Evolutionary conservation across 2,329 filamentous ascomycete genomes (phyloP).

Genomic region (Lachnellula suecica): DNA sequence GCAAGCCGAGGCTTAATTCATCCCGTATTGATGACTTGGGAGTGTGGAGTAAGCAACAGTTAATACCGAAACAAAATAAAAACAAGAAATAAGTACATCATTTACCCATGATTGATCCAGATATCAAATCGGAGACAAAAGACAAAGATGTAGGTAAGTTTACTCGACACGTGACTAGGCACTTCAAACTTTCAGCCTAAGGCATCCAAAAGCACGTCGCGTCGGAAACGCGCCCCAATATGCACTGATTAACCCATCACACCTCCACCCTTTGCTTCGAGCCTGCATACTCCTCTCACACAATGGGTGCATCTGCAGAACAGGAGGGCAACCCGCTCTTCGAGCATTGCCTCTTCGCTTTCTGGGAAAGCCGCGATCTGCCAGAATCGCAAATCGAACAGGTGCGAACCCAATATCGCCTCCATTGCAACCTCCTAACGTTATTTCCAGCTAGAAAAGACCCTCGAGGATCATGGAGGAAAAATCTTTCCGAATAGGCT

Average conservation of each 20-base stretch:
- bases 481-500: constrained; percentile 38
- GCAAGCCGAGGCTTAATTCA: constrained; percentile 3
- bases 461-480: constrained; percentile 33
- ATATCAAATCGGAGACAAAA: too few relatives aligned
- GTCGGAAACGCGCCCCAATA: too few relatives aligned
- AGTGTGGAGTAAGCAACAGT: background rate
- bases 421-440: background rate
- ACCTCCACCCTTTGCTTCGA: background rate
- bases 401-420: constrained; percentile 14
- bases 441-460: constrained; percentile 19
- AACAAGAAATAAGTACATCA: too few relatives aligned
- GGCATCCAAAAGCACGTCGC: too few relatives aligned
- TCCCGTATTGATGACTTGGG: background rate
- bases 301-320: constrained; percentile 12
- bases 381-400: constrained; percentile 8
- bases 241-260: too few relatives aligned
- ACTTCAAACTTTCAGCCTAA: too few relatives aligned
- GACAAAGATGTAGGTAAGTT: too few relatives aligned
- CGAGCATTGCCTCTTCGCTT: constrained; percentile 27
- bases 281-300: background rate
- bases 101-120: too few relatives aligned
- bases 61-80: too few relatives aligned
- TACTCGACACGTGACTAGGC: too few relatives aligned
- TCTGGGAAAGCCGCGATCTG: constrained; percentile 27
- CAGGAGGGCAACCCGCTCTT: constrained; percentile 22